Conservation (phyloP, 768 basidiomycete genomes). For the Mycena rebaudengoi region DNA sequence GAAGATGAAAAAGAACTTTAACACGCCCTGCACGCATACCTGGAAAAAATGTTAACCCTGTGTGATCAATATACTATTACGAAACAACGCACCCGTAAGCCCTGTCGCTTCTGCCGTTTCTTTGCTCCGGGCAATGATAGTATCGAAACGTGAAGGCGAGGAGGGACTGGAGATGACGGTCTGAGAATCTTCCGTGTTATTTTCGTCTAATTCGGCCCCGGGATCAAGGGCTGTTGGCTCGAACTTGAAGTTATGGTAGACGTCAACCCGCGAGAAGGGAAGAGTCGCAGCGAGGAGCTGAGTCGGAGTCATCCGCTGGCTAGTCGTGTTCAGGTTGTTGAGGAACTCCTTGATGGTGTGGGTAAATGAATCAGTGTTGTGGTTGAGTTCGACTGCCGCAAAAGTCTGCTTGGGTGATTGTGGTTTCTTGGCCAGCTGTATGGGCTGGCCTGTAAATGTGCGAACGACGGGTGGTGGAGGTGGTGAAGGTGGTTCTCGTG, state of each 20-base stretch:
- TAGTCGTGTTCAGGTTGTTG: conserved; percentile 21
- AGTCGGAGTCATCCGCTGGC: conserved; percentile 2
- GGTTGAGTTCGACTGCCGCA: background rate
- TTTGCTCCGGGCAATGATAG: conserved; percentile 27
- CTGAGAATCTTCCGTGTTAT: conserved; percentile 3
- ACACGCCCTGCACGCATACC: background rate
- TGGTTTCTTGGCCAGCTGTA: background rate
- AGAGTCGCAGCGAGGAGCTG: background rate
- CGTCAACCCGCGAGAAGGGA: conserved; percentile 31
- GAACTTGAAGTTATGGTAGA: conserved; percentile 35
- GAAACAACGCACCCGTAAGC: conserved; percentile 24
- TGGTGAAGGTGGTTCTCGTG: background rate
- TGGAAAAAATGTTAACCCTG: background rate
- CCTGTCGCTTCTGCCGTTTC: conserved; percentile 33
- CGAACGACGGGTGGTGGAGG: background rate
- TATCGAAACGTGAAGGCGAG: conserved; percentile 36
- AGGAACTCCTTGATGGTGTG: conserved; percentile 10
- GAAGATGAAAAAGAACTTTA: background rate
- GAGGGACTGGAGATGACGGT: background rate
- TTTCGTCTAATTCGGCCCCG: conserved; percentile 20
- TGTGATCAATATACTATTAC: too few relatives aligned
- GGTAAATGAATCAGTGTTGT: background rate
- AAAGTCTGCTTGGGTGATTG: background rate
- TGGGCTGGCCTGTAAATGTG: background rate
- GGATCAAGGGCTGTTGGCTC: conserved; percentile 26